These are phyloP conservation scores for Elongisporangium prolatum DNA, from an alignment of 352 stramenopile genomes.

Conservation along the genomic window DNA sequence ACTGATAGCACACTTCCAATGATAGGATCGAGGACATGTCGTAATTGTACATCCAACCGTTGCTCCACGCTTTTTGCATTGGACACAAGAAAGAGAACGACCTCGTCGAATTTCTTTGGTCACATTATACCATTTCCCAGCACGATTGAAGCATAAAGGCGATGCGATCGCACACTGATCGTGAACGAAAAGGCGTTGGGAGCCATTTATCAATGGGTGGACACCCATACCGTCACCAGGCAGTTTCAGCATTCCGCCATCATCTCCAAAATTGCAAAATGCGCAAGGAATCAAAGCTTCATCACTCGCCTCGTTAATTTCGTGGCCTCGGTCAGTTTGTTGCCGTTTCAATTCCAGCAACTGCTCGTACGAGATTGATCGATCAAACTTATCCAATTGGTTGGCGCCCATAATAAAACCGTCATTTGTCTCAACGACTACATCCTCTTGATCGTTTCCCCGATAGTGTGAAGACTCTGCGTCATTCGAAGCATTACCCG, in stretches of 20 bases:
- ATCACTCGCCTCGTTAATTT: conserved; percentile 20
- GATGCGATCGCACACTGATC: conserved; percentile 85
- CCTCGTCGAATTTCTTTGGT: conserved; percentile 77
- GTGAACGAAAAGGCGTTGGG: conserved; percentile 78
- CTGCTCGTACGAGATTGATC: conserved; percentile 46
- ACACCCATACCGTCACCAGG: conserved; percentile 72
- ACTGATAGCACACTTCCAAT: conserved; percentile 78
- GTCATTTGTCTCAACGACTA: conserved; percentile 81
- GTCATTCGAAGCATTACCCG: conserved; percentile 12
- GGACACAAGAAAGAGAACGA: conserved; percentile 53
- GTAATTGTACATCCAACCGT: conserved; percentile 72
- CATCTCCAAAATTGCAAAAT: conserved; percentile 73
- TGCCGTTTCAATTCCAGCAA: conserved; percentile 56
- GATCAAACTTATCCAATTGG: conserved; percentile 77
- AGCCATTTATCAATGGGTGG: conserved; percentile 61
- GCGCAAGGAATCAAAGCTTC: conserved; percentile 65
- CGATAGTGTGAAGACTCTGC: not conserved
- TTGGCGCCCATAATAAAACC: conserved; percentile 81
- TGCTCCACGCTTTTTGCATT: conserved; percentile 67
- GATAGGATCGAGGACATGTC: conserved; percentile 66
- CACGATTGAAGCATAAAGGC: conserved; percentile 74
- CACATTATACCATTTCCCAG: conserved; percentile 81
- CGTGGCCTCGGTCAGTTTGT: conserved; percentile 21
- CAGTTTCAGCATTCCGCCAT: conserved; percentile 67
- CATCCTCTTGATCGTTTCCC: conserved; percentile 23